phyloP scores from a whole-genome alignment of 2,329 filamentous ascomycete species.

The Biscogniauxia mediterranea region DNA sequence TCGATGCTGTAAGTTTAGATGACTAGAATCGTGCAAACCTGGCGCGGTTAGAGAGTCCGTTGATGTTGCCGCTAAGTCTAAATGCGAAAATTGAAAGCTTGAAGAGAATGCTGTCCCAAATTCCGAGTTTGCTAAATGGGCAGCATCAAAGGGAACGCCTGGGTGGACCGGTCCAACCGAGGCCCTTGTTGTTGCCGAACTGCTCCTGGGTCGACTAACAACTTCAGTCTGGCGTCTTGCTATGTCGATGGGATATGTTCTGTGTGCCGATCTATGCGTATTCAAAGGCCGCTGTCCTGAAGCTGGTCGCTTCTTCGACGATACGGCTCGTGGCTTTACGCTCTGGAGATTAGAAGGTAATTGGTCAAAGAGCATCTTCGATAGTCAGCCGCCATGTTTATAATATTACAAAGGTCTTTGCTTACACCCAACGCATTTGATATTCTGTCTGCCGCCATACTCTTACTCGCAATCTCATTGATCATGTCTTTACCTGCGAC shows the following conservation, averaged over 20 bases:
- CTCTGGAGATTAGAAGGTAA: constrained; percentile 70
- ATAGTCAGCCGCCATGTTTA: constrained; percentile 21
- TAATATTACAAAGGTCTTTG: constrained; percentile 12
- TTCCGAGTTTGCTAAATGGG: constrained; percentile 19
- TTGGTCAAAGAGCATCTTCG: constrained; percentile 76
- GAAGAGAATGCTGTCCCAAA: constrained; percentile 22
- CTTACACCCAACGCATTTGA: constrained; percentile 73
- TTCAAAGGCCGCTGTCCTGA: constrained; percentile 41
- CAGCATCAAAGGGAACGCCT: constrained; percentile 15
- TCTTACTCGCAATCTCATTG: constrained; percentile 74
- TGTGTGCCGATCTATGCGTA: constrained; percentile 27
- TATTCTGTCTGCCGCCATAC: constrained; percentile 85
- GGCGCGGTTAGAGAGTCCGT: constrained; percentile 24
- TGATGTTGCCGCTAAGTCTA: constrained; percentile 24
- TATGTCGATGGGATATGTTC: constrained; percentile 28
- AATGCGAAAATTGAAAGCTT: constrained; percentile 26
- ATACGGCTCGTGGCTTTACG: constrained; percentile 37
- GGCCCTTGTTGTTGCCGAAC: constrained; percentile 23
- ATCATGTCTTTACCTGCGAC: constrained; percentile 81
- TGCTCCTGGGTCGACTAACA: constrained; percentile 15
- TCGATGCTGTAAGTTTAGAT: constrained; percentile 26
- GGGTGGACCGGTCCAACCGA: constrained; percentile 18
- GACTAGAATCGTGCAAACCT: constrained; percentile 30
- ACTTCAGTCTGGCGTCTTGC: constrained; percentile 13
- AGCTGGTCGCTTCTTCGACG: constrained; percentile 57